Evolutionary conservation across 1,284 basidiomycete genomes (phyloP), one percentile per base, ranked within the genome.

Genomic region (Lentinula novae-zelandiae): DNA sequence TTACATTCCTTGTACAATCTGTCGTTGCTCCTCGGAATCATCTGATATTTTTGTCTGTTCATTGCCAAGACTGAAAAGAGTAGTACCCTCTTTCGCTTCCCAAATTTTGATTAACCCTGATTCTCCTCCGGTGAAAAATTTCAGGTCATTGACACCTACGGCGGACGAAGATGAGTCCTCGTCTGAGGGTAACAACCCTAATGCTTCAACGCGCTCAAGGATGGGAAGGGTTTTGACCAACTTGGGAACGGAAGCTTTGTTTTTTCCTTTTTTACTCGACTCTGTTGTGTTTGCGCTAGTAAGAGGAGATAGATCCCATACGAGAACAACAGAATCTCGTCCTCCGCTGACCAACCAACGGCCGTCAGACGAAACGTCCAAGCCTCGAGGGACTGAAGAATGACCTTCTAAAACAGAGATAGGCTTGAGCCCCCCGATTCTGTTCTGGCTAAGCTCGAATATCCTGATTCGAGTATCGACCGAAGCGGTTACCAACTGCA

Each of bases 391-490:
- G 39, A 96, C 93, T 50, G 91, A 94, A 49, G 93, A 90, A 72
- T 97, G 96, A 0, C 93, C 95, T 69, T 97, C 94, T 6, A 98
- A 78, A 22, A 95, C 81, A 13, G 85, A 86, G 64, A 87, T 82
- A 2, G 94, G 89, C 67, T 89, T 91, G 17, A 53, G 51, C 50
- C 83, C 81, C 15, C 76, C 78, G 15, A 81, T 82, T 20, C 80
- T 81, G 6, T 80, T 78, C 20, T 84, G 78, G 36, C 39, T 80
- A 55, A 98, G 77, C 72, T 97, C 92, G 73, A 95, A 98, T 51
- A 97, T 82, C n/a, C 96, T 85, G 57, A 98, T 89, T 40, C 86
- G 84, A 39, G 91, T 91, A 71, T 98, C 95, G 44, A 93, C 90
- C 20, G 90, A 94, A 7, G 90, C 96, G 0, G 95, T 96, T 63